These are phyloP conservation scores for Pichia sp. DNA, from an alignment of 1,139 yeast genomes.

Conservation along the genomic window DNA sequence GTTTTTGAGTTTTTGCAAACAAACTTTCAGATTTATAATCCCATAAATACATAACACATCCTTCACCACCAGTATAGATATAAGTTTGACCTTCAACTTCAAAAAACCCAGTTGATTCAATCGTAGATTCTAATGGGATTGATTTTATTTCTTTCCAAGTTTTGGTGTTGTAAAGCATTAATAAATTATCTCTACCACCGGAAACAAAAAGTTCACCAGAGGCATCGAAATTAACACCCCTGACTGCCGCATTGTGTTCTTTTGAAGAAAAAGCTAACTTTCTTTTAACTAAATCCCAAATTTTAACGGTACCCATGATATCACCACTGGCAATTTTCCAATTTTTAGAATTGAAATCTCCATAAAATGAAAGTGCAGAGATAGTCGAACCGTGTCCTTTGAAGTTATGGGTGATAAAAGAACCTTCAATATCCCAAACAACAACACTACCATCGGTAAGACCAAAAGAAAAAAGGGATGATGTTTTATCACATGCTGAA, in stretches of 20 bases:
- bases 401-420: constrained; percentile 80
- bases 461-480: constrained; percentile 86
- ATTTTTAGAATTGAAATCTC: constrained; percentile 58
- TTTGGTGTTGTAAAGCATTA: constrained; percentile 51
- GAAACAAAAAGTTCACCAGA: constrained; percentile 56
- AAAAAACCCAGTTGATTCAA: constrained; percentile 77
- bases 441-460: constrained; percentile 91
- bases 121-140: constrained; percentile 65
- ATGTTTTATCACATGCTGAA: constrained; percentile 69
- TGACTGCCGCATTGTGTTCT: constrained; percentile 80
- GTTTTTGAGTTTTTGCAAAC: constrained; percentile 43
- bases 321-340: constrained; percentile 89
- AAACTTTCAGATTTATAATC: constrained; percentile 36
- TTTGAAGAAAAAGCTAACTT: constrained; percentile 55
- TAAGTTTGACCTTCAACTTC: constrained; percentile 32
- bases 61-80: constrained; percentile 78
- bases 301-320: constrained; percentile 75
- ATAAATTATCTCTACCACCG: constrained; percentile 87
- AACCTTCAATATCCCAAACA: constrained; percentile 89
- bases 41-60: constrained; percentile 61
- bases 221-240: constrained; percentile 67
- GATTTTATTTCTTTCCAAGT: constrained; percentile 53
- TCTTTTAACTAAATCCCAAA: constrained; percentile 88
- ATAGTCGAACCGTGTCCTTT: constrained; percentile 95
- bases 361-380: constrained; percentile 69